Evolutionary conservation across 2,329 filamentous ascomycete species (phyloP).

Genomic region (Ceratocystis ficicola): DNA sequence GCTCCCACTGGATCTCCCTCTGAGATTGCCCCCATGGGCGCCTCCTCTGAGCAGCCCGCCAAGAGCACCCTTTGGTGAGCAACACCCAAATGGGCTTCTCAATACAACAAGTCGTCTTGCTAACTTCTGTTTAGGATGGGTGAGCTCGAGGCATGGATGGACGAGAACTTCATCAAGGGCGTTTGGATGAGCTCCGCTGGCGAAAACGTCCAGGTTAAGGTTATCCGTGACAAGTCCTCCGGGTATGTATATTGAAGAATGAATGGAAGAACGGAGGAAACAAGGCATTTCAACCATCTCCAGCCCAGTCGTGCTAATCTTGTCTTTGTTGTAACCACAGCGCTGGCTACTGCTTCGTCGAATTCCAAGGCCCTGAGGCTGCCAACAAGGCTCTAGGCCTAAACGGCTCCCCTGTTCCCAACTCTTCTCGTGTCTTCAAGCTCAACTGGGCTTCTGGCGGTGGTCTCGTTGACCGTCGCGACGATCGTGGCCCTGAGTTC

Average conservation of each 20-base stretch:
- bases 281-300: too few relatives aligned
- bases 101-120: background rate
- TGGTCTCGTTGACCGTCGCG: slow-evolving; percentile 84
- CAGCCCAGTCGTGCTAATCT: slow-evolving; percentile 23
- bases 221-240: slow-evolving; percentile 98
- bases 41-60: slow-evolving; percentile 35
- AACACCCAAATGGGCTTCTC: background rate
- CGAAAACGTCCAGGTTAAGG: slow-evolving; percentile 95
- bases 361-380: slow-evolving; percentile 71
- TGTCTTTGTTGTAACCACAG: slow-evolving; percentile 36
- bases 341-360: slow-evolving; percentile 97
- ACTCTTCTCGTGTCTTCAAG: slow-evolving; percentile 92
- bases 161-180: slow-evolving; percentile 95
- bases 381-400: slow-evolving; percentile 83
- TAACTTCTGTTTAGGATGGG: slow-evolving; percentile 65
- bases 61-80: slow-evolving; percentile 49
- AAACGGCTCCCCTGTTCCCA: slow-evolving; percentile 81
- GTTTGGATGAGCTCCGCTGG: slow-evolving; percentile 80
- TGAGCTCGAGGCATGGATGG: slow-evolving; percentile 97
- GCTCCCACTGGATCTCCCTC: slow-evolving; percentile 24
- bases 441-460: slow-evolving; percentile 98
- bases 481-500: slow-evolving; percentile 91
- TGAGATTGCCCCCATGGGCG: slow-evolving; percentile 28
- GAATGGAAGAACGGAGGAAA: too few relatives aligned
- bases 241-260: slow-evolving; percentile 46